Evolutionary conservation across 2,329 filamentous ascomycete species (phyloP), one percentile per base, ranked within the genome.

Genomic region (Aaosphaeria arxii): DNA sequence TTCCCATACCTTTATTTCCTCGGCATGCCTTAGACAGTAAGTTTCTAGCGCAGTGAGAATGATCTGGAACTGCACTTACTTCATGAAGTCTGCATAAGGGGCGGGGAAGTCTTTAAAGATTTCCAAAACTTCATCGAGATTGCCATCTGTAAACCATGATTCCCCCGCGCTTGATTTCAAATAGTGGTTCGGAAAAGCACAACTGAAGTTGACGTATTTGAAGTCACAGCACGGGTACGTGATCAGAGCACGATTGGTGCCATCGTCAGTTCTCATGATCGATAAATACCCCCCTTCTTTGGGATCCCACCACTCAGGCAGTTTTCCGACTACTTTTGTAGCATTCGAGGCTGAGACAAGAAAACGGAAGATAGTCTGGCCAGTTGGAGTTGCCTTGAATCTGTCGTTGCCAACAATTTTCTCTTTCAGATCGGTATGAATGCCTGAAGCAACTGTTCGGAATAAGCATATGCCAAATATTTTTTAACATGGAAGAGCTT

Each of bases 41-140:
- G 46, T 51, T 46, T 7, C 33, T 51, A 1, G 45, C 43, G 28
- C 33, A 39, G 31, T 9, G n/a, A n/a, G 7, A 29, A 11, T 4
- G 30, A 39, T 7, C 13, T 4, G 39, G 29, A 31, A 24, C 13
- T 24, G 17, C 9, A 17, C 17, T 9, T n/a, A 47, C 29, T 41
- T 31, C 24, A 52, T 42, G 35, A 52, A 42, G 38, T 35, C 44
- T 4, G 11, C 17, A 4, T 47, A 13, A 11, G 33, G 13, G 38
- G 49, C 44, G 0, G 72, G 71, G 42, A 73, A 76, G 5, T 69
- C 69, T 1, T 54, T 46, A 45, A 68, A 76, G 0, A 63, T 66
- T 28, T 69, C 61, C 1, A 73, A 51, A 30, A 76, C 58, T 40
- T 66, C 58, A 7, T 58, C 46, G 1, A 62, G 44, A 6, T 62